Conservation (phyloP, 2,329 filamentous ascomycete genomes). For the Blastomyces emzantsi region DNA sequence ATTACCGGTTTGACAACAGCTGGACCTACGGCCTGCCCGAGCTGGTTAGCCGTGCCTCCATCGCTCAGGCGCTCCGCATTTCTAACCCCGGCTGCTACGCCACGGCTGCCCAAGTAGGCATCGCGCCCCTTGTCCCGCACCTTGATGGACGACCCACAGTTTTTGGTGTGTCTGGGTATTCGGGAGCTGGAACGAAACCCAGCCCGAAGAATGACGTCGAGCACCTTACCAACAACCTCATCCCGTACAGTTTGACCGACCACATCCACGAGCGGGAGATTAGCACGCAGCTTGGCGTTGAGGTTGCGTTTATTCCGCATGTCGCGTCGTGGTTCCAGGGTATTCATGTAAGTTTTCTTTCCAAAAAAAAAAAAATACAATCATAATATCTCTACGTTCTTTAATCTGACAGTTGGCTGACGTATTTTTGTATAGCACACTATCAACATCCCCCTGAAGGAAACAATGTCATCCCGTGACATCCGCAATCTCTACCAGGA, state of each 20-base stretch:
- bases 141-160: slow-evolving; percentile 70
- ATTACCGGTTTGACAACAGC: slow-evolving; percentile 77
- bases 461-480: slow-evolving; percentile 81
- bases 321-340: slow-evolving; percentile 97
- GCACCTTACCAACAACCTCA: slow-evolving; percentile 74
- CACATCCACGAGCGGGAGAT: slow-evolving; percentile 96
- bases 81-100: slow-evolving; percentile 93
- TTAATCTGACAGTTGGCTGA: slow-evolving; percentile 7
- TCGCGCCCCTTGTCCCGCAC: slow-evolving; percentile 70
- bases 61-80: slow-evolving; percentile 72
- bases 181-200: slow-evolving; percentile 88
- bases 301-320: slow-evolving; percentile 82
- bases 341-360: slow-evolving; percentile 53
- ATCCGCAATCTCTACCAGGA: slow-evolving; percentile 94
- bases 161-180: slow-evolving; percentile 91
- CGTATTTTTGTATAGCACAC: slow-evolving; percentile 49
- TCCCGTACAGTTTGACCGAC: slow-evolving; percentile 83
- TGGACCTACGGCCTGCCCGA: slow-evolving; percentile 93
- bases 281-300: slow-evolving; percentile 61
- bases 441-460: slow-evolving; percentile 77
- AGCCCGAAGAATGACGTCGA: slow-evolving; percentile 87
- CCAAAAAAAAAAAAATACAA: no score
- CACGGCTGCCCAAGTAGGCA: slow-evolving; percentile 82
- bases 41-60: slow-evolving; percentile 64
- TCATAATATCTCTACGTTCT: not conserved